These are phyloP conservation scores for Marasmius oreades DNA, from an alignment of 1,284 basidiomycete genomes.

Conservation along the genomic window DNA sequence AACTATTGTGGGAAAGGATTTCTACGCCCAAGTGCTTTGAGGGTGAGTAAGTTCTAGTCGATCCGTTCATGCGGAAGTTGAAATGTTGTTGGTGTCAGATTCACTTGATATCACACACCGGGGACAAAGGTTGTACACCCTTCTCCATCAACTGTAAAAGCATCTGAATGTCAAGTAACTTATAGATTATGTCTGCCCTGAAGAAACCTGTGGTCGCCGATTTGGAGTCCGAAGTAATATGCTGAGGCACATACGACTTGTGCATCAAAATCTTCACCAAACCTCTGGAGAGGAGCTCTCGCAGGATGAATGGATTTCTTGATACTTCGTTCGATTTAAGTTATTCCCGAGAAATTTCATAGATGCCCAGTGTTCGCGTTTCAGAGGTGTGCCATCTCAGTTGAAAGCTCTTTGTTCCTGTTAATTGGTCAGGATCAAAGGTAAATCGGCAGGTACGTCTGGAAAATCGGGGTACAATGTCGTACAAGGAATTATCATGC, in stretches of 20 bases:
- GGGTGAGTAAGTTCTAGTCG: conserved; percentile 7
- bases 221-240: conserved; percentile 16
- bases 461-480: too few species aligned
- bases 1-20: conserved; percentile 20
- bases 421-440: too few species aligned
- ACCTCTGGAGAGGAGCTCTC: conserved; percentile 14
- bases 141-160: not conserved
- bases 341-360: not conserved
- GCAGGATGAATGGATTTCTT: conserved; percentile 14
- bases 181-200: conserved; percentile 19
- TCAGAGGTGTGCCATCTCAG: too few species aligned
- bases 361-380: too few species aligned
- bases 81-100: conserved; percentile 12
- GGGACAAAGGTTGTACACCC: conserved; percentile 16
- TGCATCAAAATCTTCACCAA: conserved; percentile 14
- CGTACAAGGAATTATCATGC: too few species aligned
- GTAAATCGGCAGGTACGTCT: too few species aligned
- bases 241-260: conserved; percentile 16
- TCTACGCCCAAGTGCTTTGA: conserved; percentile 18
- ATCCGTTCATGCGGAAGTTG: not conserved
- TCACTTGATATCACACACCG: conserved; percentile 20
- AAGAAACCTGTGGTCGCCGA: conserved; percentile 18
- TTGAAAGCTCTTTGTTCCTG: too few species aligned
- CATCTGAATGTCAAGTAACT: not conserved
- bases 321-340: not conserved